phyloP scores from a whole-genome alignment of 352 stramenopile species.

The Elongisporangium undulatum region DNA sequence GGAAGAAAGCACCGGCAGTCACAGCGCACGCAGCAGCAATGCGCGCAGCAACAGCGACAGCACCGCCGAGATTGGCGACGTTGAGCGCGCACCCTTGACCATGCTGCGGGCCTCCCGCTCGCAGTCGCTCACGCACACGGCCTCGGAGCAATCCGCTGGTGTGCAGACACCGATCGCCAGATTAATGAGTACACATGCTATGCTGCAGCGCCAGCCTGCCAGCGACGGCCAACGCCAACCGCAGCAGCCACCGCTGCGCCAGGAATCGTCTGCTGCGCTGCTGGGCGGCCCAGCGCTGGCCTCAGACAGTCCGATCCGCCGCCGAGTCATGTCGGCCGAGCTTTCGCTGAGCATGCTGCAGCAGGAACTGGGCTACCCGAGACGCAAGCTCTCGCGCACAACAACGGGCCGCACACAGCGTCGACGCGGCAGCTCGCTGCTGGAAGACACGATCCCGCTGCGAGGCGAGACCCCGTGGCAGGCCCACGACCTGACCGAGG shows the following conservation, averaged over 20 bases:
- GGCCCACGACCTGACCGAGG: neutral
- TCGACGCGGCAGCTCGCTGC: slow-evolving; percentile 27
- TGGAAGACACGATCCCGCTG: slow-evolving; percentile 16
- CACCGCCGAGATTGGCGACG: neutral
- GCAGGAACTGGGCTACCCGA: slow-evolving; percentile 72
- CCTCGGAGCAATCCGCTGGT: neutral
- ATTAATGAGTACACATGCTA: neutral
- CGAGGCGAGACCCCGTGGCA: slow-evolving; percentile 1
- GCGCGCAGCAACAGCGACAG: slow-evolving; percentile 9
- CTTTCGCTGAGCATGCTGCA: slow-evolving; percentile 58
- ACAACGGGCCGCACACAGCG: slow-evolving; percentile 12
- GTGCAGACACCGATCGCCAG: neutral
- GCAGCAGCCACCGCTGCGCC: neutral
- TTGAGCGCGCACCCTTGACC: slow-evolving; percentile 11
- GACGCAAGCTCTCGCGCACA: slow-evolving; percentile 16
- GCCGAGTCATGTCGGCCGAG: slow-evolving; percentile 58
- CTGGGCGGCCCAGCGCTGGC: neutral
- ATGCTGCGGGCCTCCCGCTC: slow-evolving; percentile 26
- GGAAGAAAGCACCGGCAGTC: neutral
- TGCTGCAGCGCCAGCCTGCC: slow-evolving; percentile 1
- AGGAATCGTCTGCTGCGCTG: neutral
- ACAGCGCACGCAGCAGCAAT: slow-evolving; percentile 2
- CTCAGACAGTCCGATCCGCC: slow-evolving; percentile 9
- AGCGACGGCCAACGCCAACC: neutral
- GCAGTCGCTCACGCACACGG: slow-evolving; percentile 27